These are phyloP conservation scores for Uncinocarpus reesii DNA, from an alignment of 2,329 filamentous ascomycete species.

Conservation along the genomic window DNA sequence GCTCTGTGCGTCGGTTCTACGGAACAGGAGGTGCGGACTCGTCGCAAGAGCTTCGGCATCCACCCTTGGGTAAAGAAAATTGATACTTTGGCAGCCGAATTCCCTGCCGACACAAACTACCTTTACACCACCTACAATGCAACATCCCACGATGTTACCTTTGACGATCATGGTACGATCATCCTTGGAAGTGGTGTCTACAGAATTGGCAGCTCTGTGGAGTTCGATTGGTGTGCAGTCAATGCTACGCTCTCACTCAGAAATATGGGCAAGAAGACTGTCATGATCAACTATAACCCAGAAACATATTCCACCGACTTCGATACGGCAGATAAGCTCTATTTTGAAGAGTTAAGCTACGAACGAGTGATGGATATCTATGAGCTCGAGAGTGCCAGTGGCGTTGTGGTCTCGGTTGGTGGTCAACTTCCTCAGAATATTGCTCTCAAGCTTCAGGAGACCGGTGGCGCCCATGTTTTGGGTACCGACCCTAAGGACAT, in stretches of 20 bases:
- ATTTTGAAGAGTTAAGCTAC: conserved; percentile 94
- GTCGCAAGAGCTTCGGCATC: conserved; percentile 76
- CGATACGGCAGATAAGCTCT: conserved; percentile 80
- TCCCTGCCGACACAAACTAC: conserved; percentile 90
- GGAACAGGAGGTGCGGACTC: conserved; percentile 81
- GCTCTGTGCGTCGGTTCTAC: conserved; percentile 71
- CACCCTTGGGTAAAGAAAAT: conserved; percentile 97
- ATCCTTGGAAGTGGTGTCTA: conserved; percentile 93
- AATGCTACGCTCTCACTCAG: conserved; percentile 75
- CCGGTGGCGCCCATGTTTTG: conserved; percentile 77
- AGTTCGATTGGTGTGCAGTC: conserved; percentile 98
- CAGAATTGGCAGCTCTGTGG: conserved; percentile 92
- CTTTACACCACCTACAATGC: conserved; percentile 98
- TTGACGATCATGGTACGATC: conserved; percentile 82
- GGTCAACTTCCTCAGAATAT: conserved; percentile 97
- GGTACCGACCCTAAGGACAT: conserved; percentile 91
- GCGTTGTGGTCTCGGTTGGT: conserved; percentile 90
- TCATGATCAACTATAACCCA: conserved; percentile 92
- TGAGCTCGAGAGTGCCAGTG: conserved; percentile 73
- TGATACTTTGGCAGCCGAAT: conserved; percentile 92
- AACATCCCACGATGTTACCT: conserved; percentile 81
- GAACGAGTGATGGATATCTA: conserved; percentile 99
- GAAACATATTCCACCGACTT: conserved; percentile 78
- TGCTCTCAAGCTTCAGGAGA: conserved; percentile 83
- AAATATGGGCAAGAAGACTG: conserved; percentile 86